phyloP scores from a whole-genome alignment of 495 filamentous ascomycete genomes.

The Podospora anserina region DNA sequence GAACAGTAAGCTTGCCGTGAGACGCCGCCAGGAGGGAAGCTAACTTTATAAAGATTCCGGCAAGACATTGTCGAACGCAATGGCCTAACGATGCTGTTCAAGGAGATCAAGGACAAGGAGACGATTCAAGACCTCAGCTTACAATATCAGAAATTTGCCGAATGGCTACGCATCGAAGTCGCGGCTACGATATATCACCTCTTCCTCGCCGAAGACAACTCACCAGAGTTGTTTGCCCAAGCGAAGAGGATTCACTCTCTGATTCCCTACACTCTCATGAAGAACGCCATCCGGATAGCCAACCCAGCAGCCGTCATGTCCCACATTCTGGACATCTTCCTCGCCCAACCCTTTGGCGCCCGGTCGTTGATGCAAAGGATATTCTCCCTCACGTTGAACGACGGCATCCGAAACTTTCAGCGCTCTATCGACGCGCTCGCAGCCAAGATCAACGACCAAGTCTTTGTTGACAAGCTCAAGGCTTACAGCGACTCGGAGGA shows the following conservation, averaged over 20 bases:
- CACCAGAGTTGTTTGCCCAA: slow-evolving; percentile 91
- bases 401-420: slow-evolving; percentile 81
- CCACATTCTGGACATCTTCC: slow-evolving; percentile 85
- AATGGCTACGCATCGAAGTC: slow-evolving; percentile 96
- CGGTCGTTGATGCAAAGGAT: slow-evolving; percentile 89
- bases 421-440: slow-evolving; percentile 75
- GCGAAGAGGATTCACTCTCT: slow-evolving; percentile 89
- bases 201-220: slow-evolving; percentile 97
- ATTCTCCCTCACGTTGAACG: slow-evolving; percentile 84
- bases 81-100: slow-evolving; percentile 88
- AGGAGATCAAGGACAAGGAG: slow-evolving; percentile 83
- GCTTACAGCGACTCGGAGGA: slow-evolving; percentile 72
- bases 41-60: slow-evolving; percentile 42
- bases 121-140: slow-evolving; percentile 82
- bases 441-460: slow-evolving; percentile 69
- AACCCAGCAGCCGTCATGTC: slow-evolving; percentile 96
- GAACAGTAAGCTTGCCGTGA: slow-evolving; percentile 66
- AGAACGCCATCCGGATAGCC: slow-evolving; percentile 93
- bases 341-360: slow-evolving; percentile 90
- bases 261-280: slow-evolving; percentile 86
- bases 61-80: slow-evolving; percentile 61
- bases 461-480: slow-evolving; percentile 80
- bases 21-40: not conserved
- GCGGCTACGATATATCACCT: slow-evolving; percentile 96
- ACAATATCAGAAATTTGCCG: slow-evolving; percentile 96